Conservation (phyloP, 2,329 filamentous ascomycete species). For the Blastomyces parvus region DNA sequence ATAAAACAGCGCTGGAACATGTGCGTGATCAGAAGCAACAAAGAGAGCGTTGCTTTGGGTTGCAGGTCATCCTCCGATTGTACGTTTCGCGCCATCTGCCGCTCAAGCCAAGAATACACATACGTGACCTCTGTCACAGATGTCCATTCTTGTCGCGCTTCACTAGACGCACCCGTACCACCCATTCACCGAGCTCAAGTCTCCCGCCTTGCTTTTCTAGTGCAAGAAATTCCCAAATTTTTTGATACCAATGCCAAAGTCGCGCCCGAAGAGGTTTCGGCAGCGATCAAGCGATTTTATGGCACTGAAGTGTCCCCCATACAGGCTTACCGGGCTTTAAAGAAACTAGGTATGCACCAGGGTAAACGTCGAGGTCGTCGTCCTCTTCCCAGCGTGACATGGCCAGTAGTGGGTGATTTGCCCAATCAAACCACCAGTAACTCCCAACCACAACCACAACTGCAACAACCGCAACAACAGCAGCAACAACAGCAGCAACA, state of each 20-base stretch:
- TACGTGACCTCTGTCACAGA: conserved; percentile 34
- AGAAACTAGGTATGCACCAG: conserved; percentile 25
- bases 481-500: not conserved
- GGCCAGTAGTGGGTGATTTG: not conserved
- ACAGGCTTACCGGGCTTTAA: conserved; percentile 32
- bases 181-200: conserved; percentile 33
- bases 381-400: not conserved
- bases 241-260: conserved; percentile 32
- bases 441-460: not conserved
- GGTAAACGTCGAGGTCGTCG: conserved; percentile 11
- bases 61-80: conserved; percentile 32
- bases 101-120: conserved; percentile 33
- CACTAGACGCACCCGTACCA: conserved; percentile 22
- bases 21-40: conserved; percentile 33
- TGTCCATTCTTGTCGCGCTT: conserved; percentile 29
- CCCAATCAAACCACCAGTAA: not conserved
- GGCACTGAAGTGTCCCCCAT: conserved; percentile 33
- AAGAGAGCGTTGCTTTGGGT: conserved; percentile 34
- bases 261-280: conserved; percentile 31
- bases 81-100: conserved; percentile 33
- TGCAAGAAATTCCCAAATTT: conserved; percentile 32
- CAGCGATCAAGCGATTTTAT: conserved; percentile 34
- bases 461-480: not conserved
- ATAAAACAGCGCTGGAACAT: conserved; percentile 35
- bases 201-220: conserved; percentile 33